Base-by-base conservation (phyloP, 345 rosid genomes). In the Murraya paniculata region DNA sequence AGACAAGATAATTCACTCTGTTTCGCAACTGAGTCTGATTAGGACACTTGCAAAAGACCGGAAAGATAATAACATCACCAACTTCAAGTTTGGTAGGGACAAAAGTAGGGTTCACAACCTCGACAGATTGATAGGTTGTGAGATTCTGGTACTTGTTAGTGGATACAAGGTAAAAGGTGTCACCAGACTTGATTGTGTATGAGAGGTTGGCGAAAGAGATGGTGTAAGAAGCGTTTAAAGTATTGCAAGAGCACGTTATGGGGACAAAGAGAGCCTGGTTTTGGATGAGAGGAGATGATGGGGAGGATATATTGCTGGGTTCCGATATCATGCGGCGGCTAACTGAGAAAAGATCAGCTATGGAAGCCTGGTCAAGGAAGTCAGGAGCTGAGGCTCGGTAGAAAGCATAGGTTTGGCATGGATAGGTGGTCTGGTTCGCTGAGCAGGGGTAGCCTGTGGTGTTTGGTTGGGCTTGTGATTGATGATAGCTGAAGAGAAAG, bases 21-120 rank as follows among this genome's bases (percentile, higher is more conserved):
- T 62, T 78, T 25, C 53, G 64, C 64, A 33, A 27, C 72, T 84
- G 90, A 57, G 87, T 87, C 72, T 24, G 73, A 80, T 87, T 82
- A 13, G 92, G 92, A 45, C 96, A 91, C 88, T 82, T 87, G 82
- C 92, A 91, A 77, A 91, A 90, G 72, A 89, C 66, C 2, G 96
- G 96, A 68, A 91, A 86, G 69, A 72, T 55, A 10, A 81, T 84
- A 9, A 68, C 50, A 38, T 31, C 85, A 13, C 95, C 95, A n/a
- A 84, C 2, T 1, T 30, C 18, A 41, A 91, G 88, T 5, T 41
- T 1, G 14, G 91, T 88, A 9, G 92, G 85, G 62, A 86, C 65
- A 21, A 87, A 75, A 22, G 78, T 77, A 0, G 95, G 95, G 77
- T 91, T 91, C 64, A 87, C 91, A 65, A 81, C 72, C 81, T 86